A percentile compares a stretch with the other conserved stretches of the same genome.
These are phyloP conservation scores for Isatis tinctoria DNA, from an alignment of 345 rosid genomes.

Conservation along the genomic window DNA sequence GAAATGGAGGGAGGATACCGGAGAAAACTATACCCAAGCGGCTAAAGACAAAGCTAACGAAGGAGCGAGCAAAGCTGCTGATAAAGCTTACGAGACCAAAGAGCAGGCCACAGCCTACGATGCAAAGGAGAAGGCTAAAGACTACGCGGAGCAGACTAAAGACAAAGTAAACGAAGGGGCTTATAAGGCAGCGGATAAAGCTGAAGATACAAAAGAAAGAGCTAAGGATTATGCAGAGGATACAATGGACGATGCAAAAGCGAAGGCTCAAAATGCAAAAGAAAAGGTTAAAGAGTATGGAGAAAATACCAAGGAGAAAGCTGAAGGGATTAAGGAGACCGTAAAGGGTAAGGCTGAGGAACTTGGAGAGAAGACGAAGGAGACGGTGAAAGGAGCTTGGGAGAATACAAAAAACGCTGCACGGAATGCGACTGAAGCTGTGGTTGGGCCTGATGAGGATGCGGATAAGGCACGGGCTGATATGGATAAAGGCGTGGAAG, in stretches of 20 bases:
- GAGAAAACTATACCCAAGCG: constrained; percentile 13
- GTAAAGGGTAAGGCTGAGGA: constrained; percentile 31
- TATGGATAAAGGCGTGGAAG: constrained; percentile 19
- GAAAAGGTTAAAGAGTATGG: constrained; percentile 25
- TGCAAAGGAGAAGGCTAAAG: constrained; percentile 25
- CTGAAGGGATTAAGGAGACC: constrained; percentile 25
- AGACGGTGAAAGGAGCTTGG: constrained; percentile 36
- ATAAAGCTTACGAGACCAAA: constrained; percentile 23
- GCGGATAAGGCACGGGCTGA: constrained; percentile 23
- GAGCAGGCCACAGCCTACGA: constrained; percentile 24
- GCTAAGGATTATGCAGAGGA: constrained; percentile 24
- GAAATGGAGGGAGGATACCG: constrained; percentile 22
- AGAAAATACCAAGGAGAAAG: constrained; percentile 25
- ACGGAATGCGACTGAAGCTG: constrained; percentile 17
- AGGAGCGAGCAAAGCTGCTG: constrained; percentile 27
- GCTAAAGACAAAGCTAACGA: constrained; percentile 21
- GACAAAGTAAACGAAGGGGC: constrained; percentile 23
- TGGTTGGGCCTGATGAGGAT: constrained; percentile 34
- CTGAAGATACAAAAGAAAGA: constrained; percentile 20
- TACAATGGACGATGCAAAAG: constrained; percentile 24
- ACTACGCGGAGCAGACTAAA: constrained; percentile 17
- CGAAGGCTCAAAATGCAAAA: constrained; percentile 18
- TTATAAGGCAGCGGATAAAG: constrained; percentile 20
- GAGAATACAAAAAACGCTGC: constrained; percentile 26
- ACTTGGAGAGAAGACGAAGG: constrained; percentile 33